Base-by-base conservation (phyloP, 805 yeast species). In the Myxozyma geophila region DNA sequence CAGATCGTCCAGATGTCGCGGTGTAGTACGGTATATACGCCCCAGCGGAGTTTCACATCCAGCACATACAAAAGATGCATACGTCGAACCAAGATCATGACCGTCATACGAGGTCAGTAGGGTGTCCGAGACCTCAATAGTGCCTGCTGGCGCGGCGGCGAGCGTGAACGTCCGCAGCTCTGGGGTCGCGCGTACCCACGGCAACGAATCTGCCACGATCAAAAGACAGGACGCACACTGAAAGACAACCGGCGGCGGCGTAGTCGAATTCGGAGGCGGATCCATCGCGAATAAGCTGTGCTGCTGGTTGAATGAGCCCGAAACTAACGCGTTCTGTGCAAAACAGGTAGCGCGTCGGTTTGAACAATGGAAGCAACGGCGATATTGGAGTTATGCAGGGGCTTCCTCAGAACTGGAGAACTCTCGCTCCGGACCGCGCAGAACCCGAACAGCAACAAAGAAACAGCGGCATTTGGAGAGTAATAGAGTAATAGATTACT, bases 191-290 rank as follows among this genome's bases (percentile, higher is more conserved):
- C 68, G 61, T 9, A 68, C 64, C 74, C 74, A 72, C 12, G 70
- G 28, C 19, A 62, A 41, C 43, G 72, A 68, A 47, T 72, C 74
- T 35, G 73, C 74, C 13, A 72, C 62, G 13, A 71, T 72, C 46
- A 58, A 64, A n/a, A 55, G 52, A 50, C 74, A 72, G 1, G 57
- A 37, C 7, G 62, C 55, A 59, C 74, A 72, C 46, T 72, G 74
- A 58, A 72, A 72, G 17, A 72, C 73, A 10, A 70, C 60, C n/a
- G 72, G 73, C 47, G 40, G 56, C 13, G 59, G 59, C 36, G 41
- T 35, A 2, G 39, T 43, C 36, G 17, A 17, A 33, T 13, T 37
- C 35, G 23, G 28, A 41, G 12, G 40, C 33, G 55, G 17, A 19
- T 7, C 21, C 50, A 33, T 21, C 50, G 3, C n/a, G 41, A 47